Evolutionary conservation across 495 filamentous ascomycete species (phyloP).

Genomic region (Penicillium samsonianum): DNA sequence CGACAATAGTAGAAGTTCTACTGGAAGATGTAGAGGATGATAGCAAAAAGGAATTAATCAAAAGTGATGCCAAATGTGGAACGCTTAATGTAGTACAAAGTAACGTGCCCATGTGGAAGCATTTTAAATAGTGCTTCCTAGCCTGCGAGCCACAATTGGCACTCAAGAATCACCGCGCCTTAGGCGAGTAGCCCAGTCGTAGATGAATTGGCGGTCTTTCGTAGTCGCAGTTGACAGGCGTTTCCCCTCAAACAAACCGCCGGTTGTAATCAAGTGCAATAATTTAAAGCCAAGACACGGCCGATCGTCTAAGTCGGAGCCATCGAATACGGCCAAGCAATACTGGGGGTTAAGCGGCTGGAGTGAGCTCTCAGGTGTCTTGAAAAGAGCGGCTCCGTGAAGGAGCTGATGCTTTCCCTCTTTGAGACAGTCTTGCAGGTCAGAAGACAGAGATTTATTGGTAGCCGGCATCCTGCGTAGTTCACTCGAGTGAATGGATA

Average conservation of each 20-base stretch:
- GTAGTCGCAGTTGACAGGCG: neutral
- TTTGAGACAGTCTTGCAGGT: neutral
- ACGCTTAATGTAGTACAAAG: neutral
- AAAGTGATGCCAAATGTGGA: neutral
- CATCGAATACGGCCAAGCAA: neutral
- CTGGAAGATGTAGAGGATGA: too few relatives aligned
- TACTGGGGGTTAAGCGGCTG: neutral
- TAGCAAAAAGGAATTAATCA: neutral
- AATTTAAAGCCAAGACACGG: neutral
- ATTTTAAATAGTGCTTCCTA: neutral
- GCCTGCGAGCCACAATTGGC: neutral
- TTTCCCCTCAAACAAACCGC: conserved; percentile 1
- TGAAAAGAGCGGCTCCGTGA: neutral
- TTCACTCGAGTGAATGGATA: neutral
- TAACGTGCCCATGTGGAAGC: neutral
- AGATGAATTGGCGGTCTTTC: neutral
- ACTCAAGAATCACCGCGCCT: neutral
- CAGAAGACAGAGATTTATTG: neutral
- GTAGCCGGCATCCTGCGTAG: neutral
- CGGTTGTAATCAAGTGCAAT: neutral
- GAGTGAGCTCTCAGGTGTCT: neutral
- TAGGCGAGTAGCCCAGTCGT: neutral
- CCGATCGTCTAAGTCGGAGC: neutral
- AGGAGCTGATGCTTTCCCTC: neutral
- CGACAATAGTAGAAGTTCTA: too few relatives aligned